Evolutionary conservation across 495 filamentous ascomycete genomes (phyloP).

Genomic region (Hyphodiscus hymeniophilus): DNA sequence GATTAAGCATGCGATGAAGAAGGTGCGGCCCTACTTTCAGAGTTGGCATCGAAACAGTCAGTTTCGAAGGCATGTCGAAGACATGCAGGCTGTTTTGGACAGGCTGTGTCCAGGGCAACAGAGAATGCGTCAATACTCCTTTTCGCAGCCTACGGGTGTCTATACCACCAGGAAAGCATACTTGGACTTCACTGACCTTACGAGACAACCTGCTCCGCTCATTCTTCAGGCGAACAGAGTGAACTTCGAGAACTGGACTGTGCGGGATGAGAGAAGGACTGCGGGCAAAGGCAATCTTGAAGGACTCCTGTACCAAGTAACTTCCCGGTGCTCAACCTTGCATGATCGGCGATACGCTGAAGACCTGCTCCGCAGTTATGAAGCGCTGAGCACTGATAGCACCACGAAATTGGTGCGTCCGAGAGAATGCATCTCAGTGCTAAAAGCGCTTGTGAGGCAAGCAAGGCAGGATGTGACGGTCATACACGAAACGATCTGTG

Average conservation of each 20-base stretch:
- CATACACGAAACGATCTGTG: too few relatives aligned
- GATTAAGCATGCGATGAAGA: slow-evolving; percentile 18
- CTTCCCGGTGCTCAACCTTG: slow-evolving; percentile 4
- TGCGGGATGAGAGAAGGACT: neutral
- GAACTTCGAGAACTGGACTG: slow-evolving; percentile 4
- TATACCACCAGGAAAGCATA: neutral
- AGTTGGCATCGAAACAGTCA: slow-evolving; percentile 29
- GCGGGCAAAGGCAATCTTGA: slow-evolving; percentile 5
- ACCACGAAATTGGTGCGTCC: neutral
- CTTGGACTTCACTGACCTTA: slow-evolving; percentile 5
- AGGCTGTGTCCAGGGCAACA: neutral
- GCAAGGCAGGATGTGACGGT: slow-evolving; percentile 25
- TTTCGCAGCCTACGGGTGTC: neutral
- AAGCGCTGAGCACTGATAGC: slow-evolving; percentile 6
- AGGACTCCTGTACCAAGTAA: slow-evolving; percentile 5
- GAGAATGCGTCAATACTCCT: neutral
- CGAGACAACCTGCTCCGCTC: neutral
- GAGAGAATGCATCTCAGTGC: neutral
- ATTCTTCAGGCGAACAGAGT: neutral
- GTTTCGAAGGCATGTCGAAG: slow-evolving; percentile 22
- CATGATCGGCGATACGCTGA: slow-evolving; percentile 19
- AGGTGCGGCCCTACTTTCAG: slow-evolving; percentile 21
- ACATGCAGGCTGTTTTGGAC: slow-evolving; percentile 11
- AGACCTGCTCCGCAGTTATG: slow-evolving; percentile 11
- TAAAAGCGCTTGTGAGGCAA: slow-evolving; percentile 27